A percentile compares a stretch with the other conserved stretches of the same genome.
Conservation (phyloP, 768 basidiomycete species). For the Cantharellus cinnabarinus region DNA sequence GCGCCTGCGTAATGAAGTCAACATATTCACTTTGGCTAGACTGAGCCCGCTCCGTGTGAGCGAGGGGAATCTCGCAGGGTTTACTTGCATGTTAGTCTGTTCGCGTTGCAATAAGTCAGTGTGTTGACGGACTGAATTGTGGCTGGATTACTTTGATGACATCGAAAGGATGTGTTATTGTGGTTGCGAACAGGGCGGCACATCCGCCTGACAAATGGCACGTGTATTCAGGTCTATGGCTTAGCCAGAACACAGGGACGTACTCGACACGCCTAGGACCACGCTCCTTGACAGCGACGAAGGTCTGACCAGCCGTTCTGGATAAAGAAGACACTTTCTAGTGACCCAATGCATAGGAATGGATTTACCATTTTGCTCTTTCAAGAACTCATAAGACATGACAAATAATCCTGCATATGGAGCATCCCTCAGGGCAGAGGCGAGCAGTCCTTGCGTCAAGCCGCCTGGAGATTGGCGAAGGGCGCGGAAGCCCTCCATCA, state of each 20-base stretch:
- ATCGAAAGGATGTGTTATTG: constrained; percentile 82
- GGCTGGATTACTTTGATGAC: constrained; percentile 52
- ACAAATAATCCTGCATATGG: constrained; percentile 86
- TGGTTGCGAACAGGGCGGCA: constrained; percentile 67
- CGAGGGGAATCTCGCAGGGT: constrained; percentile 47
- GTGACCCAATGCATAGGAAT: constrained; percentile 16
- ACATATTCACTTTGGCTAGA: constrained; percentile 29
- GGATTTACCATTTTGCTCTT: constrained; percentile 40
- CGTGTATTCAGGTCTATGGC: not conserved
- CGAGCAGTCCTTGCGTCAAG: constrained; percentile 65
- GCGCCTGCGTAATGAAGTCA: not conserved
- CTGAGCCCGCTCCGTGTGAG: constrained; percentile 40
- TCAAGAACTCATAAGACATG: constrained; percentile 72
- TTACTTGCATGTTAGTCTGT: constrained; percentile 84
- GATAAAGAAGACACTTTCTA: constrained; percentile 10
- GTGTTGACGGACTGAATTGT: not conserved
- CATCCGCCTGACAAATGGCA: constrained; percentile 38
- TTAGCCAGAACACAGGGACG: constrained; percentile 4
- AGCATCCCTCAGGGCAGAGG: constrained; percentile 82
- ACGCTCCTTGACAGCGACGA: not conserved
- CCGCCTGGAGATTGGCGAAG: constrained; percentile 49
- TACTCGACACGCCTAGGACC: not conserved
- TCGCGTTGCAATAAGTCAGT: not conserved
- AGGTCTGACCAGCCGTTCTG: constrained; percentile 21
- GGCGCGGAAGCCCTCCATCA: constrained; percentile 36